A percentile compares a stretch with the other conserved stretches of the same genome.
Evolutionary conservation across 306 rosid genomes (phyloP).

Genomic region (Cucumis hystrix): DNA sequence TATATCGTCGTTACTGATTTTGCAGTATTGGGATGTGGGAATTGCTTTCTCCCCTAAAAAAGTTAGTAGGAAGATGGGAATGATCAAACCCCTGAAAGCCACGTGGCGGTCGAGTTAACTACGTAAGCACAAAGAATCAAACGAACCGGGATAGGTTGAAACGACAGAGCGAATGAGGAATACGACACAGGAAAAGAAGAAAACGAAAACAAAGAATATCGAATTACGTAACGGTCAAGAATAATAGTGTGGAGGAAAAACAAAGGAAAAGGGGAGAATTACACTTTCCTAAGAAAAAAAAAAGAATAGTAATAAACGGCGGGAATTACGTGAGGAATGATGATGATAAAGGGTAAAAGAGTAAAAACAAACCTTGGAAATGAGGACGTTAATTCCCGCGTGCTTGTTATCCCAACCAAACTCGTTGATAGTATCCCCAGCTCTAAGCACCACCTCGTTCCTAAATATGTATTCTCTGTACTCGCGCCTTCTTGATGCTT

Average conservation of each 20-base stretch:
- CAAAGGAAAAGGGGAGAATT: not conserved
- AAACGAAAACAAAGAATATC: not conserved
- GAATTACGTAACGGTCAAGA: not conserved
- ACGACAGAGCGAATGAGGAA: not conserved
- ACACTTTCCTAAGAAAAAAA: no score
- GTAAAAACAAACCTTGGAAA: constrained; percentile 53
- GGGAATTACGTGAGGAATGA: not conserved
- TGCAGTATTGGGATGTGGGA: not conserved
- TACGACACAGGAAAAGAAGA: not conserved
- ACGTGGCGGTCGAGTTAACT: not conserved
- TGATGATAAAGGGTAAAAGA: not conserved
- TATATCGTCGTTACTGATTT: not conserved
- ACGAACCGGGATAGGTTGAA: not conserved
- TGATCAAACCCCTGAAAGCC: not conserved
- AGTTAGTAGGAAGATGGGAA: not conserved
- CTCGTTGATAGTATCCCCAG: constrained; percentile 94
- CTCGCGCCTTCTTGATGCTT: constrained; percentile 70
- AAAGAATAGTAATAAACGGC: not conserved
- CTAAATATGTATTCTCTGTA: constrained; percentile 82
- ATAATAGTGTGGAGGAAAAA: not conserved
- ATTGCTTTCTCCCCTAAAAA: not conserved
- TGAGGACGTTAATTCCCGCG: constrained; percentile 88
- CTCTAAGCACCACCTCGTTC: constrained; percentile 80
- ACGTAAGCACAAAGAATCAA: not conserved
- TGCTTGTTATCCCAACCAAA: constrained; percentile 99